These are phyloP conservation scores for Aspergillus jensenii DNA, from an alignment of 2,329 filamentous ascomycete genomes.

Conservation along the genomic window DNA sequence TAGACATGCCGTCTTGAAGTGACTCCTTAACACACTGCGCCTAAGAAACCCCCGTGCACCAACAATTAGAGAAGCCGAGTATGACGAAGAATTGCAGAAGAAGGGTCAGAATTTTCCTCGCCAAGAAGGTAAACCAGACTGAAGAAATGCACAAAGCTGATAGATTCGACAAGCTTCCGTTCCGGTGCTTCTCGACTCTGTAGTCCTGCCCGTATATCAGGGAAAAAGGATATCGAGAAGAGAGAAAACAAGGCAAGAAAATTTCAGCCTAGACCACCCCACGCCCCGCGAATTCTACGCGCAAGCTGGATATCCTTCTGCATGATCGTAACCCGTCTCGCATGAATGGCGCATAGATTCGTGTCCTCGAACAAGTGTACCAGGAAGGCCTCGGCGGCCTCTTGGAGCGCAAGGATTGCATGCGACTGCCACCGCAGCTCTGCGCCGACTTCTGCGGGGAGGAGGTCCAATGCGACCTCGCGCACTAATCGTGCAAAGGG, in stretches of 20 bases:
- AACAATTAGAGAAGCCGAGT: background rate
- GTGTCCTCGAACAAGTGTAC: constrained; percentile 96
- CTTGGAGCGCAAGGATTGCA: constrained; percentile 88
- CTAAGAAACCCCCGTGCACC: constrained; percentile 6
- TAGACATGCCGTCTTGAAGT: background rate
- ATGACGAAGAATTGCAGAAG: background rate
- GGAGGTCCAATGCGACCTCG: constrained; percentile 55
- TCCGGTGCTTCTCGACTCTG: background rate
- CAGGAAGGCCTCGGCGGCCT: constrained; percentile 93
- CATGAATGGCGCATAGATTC: constrained; percentile 94
- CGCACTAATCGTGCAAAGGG: constrained; percentile 51
- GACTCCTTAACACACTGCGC: constrained; percentile 16
- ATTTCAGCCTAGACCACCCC: constrained; percentile 65
- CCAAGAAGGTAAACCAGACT: background rate
- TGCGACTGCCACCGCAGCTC: constrained; percentile 95
- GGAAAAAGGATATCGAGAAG: constrained; percentile 3
- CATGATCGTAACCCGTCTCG: constrained; percentile 95
- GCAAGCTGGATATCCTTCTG: constrained; percentile 97
- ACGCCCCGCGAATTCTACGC: constrained; percentile 72
- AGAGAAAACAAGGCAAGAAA: background rate
- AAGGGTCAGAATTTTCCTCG: background rate
- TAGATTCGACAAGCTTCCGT: background rate
- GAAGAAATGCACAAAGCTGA: background rate
- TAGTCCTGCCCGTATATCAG: background rate
- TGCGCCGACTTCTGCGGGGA: constrained; percentile 59